phyloP scores from a whole-genome alignment of 2,329 filamentous ascomycete genomes.

The Exophiala sp. region DNA sequence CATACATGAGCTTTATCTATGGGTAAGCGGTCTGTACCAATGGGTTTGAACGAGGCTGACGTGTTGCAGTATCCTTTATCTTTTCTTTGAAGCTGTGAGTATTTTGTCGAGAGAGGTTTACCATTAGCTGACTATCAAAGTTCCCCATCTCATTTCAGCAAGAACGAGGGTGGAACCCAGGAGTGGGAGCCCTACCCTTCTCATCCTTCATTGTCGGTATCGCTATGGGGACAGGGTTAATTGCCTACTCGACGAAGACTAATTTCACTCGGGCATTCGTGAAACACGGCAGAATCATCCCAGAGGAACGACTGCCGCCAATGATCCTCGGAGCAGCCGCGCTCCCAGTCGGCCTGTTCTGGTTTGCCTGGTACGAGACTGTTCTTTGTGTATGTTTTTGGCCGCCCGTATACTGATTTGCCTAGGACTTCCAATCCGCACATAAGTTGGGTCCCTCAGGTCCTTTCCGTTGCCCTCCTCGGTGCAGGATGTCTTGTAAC shows the following conservation, averaged over 20 bases:
- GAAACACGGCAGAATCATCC: slow-evolving; percentile 34
- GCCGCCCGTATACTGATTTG: background rate
- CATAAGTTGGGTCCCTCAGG: slow-evolving; percentile 43
- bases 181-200: slow-evolving; percentile 38
- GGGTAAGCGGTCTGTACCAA: slow-evolving; percentile 6
- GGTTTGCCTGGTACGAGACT: slow-evolving; percentile 42
- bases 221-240: slow-evolving; percentile 34
- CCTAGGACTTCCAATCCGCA: slow-evolving; percentile 34
- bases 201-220: slow-evolving; percentile 33
- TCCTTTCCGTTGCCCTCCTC: slow-evolving; percentile 40
- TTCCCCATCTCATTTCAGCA: slow-evolving; percentile 39
- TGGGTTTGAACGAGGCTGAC: background rate
- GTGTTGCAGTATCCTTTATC: slow-evolving; percentile 28
- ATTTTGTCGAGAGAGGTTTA: background rate
- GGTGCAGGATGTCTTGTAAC: slow-evolving; percentile 42
- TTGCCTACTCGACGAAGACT: slow-evolving; percentile 39
- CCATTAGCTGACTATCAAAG: background rate
- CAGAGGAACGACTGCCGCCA: slow-evolving; percentile 43
- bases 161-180: slow-evolving; percentile 36
- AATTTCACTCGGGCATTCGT: slow-evolving; percentile 37
- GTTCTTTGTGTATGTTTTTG: background rate
- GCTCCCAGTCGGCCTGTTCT: slow-evolving; percentile 43
- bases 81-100: slow-evolving; percentile 34
- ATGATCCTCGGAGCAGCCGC: slow-evolving; percentile 42
- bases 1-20: slow-evolving; percentile 40